A percentile compares a stretch with the other conserved stretches of the same genome.
Conservation (phyloP, 495 filamentous ascomycete species). For the Penicillium angulare region DNA sequence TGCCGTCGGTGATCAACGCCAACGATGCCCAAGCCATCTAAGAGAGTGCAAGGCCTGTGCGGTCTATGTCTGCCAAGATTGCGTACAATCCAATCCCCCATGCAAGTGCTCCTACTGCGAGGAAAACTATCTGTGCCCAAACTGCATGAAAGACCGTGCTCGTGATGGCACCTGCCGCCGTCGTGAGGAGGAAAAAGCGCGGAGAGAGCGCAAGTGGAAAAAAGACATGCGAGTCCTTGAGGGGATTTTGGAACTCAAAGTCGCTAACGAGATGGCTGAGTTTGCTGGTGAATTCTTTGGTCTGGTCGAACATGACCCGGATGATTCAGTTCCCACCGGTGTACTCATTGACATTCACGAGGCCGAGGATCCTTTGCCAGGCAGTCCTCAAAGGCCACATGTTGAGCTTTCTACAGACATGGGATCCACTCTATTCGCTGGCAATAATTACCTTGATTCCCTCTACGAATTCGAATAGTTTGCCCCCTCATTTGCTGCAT, state of each 20-base stretch:
- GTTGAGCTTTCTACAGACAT: background rate
- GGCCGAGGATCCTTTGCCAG: background rate
- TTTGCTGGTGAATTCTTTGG: constrained; percentile 46
- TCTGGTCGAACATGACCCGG: constrained; percentile 20
- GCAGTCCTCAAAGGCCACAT: background rate
- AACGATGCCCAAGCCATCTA: constrained; percentile 46
- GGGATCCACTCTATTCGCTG: constrained; percentile 4
- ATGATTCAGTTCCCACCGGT: background rate
- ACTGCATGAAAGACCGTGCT: constrained; percentile 46
- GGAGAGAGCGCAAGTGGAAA: constrained; percentile 44
- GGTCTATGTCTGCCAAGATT: constrained; percentile 58
- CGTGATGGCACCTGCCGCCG: constrained; percentile 45
- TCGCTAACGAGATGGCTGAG: constrained; percentile 48
- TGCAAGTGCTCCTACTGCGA: constrained; percentile 56
- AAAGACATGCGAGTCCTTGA: constrained; percentile 44
- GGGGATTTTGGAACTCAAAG: constrained; percentile 39
- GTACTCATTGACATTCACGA: constrained; percentile 1
- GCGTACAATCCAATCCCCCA: constrained; percentile 41
- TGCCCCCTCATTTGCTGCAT: too few relatives aligned
- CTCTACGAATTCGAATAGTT: constrained; percentile 18
- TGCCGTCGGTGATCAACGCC: constrained; percentile 49
- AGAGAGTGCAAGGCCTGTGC: constrained; percentile 54
- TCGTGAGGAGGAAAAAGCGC: constrained; percentile 40
- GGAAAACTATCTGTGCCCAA: constrained; percentile 52
- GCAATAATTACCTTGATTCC: constrained; percentile 1